Percentiles rank a stretch among this genome's conserved stretches.
Evolutionary conservation across 306 rosid species (phyloP).

Genomic region (Lotus japonicus): DNA sequence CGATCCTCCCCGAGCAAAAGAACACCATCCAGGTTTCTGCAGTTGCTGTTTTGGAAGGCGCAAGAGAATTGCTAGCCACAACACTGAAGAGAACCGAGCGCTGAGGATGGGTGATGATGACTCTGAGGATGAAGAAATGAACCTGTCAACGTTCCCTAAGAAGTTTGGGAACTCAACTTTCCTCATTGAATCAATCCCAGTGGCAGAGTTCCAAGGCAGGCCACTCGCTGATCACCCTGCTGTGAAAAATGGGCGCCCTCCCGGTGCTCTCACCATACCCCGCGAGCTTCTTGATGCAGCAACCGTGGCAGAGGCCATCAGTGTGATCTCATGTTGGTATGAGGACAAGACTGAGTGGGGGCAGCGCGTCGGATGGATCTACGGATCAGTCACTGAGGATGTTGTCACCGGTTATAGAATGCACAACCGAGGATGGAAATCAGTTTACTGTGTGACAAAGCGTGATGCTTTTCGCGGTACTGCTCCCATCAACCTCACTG

Average conservation of each 20-base stretch:
- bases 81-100: slow-evolving; percentile 66
- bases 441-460: slow-evolving; percentile 90
- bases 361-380: slow-evolving; percentile 94
- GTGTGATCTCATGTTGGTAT: slow-evolving; percentile 96
- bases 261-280: slow-evolving; percentile 78
- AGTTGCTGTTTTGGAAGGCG: slow-evolving; percentile 62
- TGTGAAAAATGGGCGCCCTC: slow-evolving; percentile 84
- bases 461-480: slow-evolving; percentile 97
- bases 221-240: slow-evolving; percentile 99
- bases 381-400: slow-evolving; percentile 95
- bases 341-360: slow-evolving; percentile 99
- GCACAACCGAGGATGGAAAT: slow-evolving; percentile 98
- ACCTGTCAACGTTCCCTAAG: slow-evolving; percentile 70
- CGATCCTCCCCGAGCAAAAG: slow-evolving; percentile 89
- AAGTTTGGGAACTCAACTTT: slow-evolving; percentile 86
- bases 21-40: slow-evolving; percentile 53
- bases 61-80: slow-evolving; percentile 45
- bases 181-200: slow-evolving; percentile 89
- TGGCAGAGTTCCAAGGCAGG: slow-evolving; percentile 96
- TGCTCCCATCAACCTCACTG: slow-evolving; percentile 94
- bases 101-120: slow-evolving; percentile 77
- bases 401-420: slow-evolving; percentile 95
- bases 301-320: slow-evolving; percentile 92
- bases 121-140: slow-evolving; percentile 73
- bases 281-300: slow-evolving; percentile 93